These are phyloP conservation scores for Kwoniella shandongensis DNA, from an alignment of 768 basidiomycete genomes.

Conservation along the genomic window DNA sequence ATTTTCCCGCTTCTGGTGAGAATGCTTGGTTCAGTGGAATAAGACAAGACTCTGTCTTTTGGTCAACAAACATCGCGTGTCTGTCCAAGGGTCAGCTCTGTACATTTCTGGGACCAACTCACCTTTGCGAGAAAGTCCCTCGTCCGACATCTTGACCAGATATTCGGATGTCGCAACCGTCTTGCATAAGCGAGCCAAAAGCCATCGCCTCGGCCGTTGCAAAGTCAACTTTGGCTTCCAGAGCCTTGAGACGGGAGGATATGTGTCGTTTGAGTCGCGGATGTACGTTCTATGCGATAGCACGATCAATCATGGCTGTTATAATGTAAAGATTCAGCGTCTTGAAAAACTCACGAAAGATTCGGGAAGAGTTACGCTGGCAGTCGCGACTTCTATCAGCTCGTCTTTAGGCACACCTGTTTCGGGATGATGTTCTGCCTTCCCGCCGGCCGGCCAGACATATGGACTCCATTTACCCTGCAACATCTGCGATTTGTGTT, in stretches of 20 bases:
- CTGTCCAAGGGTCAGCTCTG: slow-evolving; percentile 50
- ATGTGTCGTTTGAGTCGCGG: slow-evolving; percentile 75
- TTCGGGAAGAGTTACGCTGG: slow-evolving; percentile 64
- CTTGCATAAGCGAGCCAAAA: slow-evolving; percentile 78
- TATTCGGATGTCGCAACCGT: slow-evolving; percentile 79
- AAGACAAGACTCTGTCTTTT: slow-evolving; percentile 72
- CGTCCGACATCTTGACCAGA: slow-evolving; percentile 91
- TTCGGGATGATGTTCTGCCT: slow-evolving; percentile 61
- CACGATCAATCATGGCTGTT: not conserved
- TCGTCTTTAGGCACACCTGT: slow-evolving; percentile 65
- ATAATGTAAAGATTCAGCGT: no score
- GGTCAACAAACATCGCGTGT: slow-evolving; percentile 90
- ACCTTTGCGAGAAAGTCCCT: slow-evolving; percentile 83
- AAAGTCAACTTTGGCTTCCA: slow-evolving; percentile 83
- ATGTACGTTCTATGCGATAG: slow-evolving; percentile 66
- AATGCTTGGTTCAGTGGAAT: slow-evolving; percentile 69
- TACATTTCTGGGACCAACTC: slow-evolving; percentile 9
- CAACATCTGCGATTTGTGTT: slow-evolving; percentile 62
- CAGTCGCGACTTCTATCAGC: slow-evolving; percentile 65
- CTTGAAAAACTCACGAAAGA: slow-evolving; percentile 63
- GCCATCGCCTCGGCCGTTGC: slow-evolving; percentile 88
- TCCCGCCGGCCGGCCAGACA: slow-evolving; percentile 64
- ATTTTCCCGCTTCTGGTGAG: slow-evolving; percentile 58
- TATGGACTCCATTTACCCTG: slow-evolving; percentile 67
- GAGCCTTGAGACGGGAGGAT: slow-evolving; percentile 68